A percentile compares a stretch with the other conserved stretches of the same genome.
phyloP scores from a whole-genome alignment of 768 basidiomycete species.

The Dentipellis sp. region DNA sequence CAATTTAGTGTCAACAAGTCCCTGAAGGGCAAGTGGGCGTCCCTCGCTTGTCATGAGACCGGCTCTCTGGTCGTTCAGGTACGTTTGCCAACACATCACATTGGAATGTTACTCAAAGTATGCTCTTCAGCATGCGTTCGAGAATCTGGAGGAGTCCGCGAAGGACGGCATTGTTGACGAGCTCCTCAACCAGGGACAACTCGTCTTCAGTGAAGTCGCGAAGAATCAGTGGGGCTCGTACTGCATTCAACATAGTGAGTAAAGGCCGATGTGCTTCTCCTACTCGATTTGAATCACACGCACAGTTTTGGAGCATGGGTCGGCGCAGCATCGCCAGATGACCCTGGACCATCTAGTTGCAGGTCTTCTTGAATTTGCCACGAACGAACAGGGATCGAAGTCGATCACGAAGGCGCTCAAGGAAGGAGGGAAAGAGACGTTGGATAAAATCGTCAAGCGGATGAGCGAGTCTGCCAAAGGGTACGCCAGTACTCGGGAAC shows the following conservation, averaged over 20 bases:
- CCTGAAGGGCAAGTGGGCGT: slow-evolving; percentile 82
- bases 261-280: not conserved
- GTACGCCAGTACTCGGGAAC: slow-evolving; percentile 27
- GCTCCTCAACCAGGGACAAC: slow-evolving; percentile 61
- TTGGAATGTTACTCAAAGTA: slow-evolving; percentile 7
- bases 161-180: slow-evolving; percentile 83
- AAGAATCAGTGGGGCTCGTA: slow-evolving; percentile 90
- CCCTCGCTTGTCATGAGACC: slow-evolving; percentile 84
- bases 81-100: slow-evolving; percentile 4
- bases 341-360: slow-evolving; percentile 70
- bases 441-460: slow-evolving; percentile 64
- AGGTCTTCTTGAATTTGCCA: slow-evolving; percentile 72
- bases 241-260: slow-evolving; percentile 71
- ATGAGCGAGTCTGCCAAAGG: slow-evolving; percentile 85
- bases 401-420: slow-evolving; percentile 82
- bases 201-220: slow-evolving; percentile 63
- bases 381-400: slow-evolving; percentile 82
- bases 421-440: slow-evolving; percentile 70
- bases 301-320: slow-evolving; percentile 78
- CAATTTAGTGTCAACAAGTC: slow-evolving; percentile 70
- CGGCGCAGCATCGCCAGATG: slow-evolving; percentile 61
- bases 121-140: slow-evolving; percentile 60
- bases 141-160: slow-evolving; percentile 74
- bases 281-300: slow-evolving; percentile 3
- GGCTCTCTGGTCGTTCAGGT: slow-evolving; percentile 86